Percentiles rank a stretch among this genome's conserved stretches.
These are phyloP conservation scores for Lyophyllum decastes DNA, from an alignment of 768 basidiomycete genomes.

Conservation along the genomic window DNA sequence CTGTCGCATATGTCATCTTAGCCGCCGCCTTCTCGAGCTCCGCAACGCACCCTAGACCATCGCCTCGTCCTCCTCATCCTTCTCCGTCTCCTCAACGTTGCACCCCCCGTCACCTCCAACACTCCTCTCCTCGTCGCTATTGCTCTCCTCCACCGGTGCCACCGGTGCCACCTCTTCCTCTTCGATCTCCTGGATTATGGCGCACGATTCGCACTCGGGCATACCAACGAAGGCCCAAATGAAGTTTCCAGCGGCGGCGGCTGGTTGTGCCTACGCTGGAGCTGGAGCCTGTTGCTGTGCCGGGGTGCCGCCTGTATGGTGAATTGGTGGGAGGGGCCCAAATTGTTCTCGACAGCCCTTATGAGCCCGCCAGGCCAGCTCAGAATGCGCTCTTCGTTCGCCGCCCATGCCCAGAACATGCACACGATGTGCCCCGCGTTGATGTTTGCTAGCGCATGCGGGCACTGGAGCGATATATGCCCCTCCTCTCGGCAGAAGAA, in stretches of 20 bases:
- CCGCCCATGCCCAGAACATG: not conserved
- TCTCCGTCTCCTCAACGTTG: not conserved
- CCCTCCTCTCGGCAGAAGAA: not conserved
- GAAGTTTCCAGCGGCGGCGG: not conserved
- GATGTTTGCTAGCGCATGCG: not conserved
- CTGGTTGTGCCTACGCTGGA: not conserved
- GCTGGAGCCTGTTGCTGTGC: not conserved
- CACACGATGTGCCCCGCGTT: not conserved
- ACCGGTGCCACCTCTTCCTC: not conserved
- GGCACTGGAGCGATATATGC: not conserved
- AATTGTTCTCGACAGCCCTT: not conserved
- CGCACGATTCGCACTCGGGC: not conserved
- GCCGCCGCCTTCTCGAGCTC: not conserved
- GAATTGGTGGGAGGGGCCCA: not conserved
- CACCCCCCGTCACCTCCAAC: no score
- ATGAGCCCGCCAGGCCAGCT: not conserved
- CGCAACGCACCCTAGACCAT: not conserved
- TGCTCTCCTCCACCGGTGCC: not conserved
- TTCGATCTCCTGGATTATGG: not conserved
- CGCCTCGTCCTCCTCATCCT: not conserved
- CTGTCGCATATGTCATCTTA: not conserved
- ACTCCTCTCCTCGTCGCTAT: not conserved
- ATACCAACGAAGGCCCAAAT: not conserved
- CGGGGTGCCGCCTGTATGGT: no score
- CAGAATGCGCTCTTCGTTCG: not conserved